These are phyloP conservation scores for Populus deltoides DNA, from an alignment of 345 rosid genomes.

Conservation along the genomic window DNA sequence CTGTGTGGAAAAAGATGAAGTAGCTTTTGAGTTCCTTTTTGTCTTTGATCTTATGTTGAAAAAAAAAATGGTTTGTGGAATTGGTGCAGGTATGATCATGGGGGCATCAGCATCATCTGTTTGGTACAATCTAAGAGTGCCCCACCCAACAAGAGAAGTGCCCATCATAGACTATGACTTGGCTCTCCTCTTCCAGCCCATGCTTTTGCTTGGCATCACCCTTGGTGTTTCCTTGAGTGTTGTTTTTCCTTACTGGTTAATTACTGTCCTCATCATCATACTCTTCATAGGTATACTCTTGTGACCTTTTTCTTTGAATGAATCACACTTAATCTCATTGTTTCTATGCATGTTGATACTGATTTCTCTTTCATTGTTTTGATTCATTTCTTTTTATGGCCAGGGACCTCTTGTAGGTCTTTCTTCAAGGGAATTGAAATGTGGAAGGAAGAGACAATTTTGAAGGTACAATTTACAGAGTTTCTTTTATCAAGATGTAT, in stretches of 20 bases:
- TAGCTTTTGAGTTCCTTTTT: neutral
- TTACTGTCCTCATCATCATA: slow-evolving; percentile 81
- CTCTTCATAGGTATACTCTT: slow-evolving; percentile 60
- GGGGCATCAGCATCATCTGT: slow-evolving; percentile 92
- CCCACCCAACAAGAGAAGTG: slow-evolving; percentile 80
- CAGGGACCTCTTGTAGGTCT: slow-evolving; percentile 86
- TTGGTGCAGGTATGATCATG: slow-evolving; percentile 88
- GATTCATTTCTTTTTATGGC: neutral
- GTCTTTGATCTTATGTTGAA: neutral
- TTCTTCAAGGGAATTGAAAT: slow-evolving; percentile 64
- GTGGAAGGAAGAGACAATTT: slow-evolving; percentile 88
- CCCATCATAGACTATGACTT: slow-evolving; percentile 87
- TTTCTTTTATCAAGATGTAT: neutral
- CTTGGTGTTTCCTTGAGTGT: slow-evolving; percentile 87
- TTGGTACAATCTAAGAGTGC: slow-evolving; percentile 84
- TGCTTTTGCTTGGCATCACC: slow-evolving; percentile 92
- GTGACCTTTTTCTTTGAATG: neutral
- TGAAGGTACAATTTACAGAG: slow-evolving; percentile 42
- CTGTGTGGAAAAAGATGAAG: too few relatives aligned
- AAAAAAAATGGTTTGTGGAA: neutral
- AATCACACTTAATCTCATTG: neutral
- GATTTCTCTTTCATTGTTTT: neutral
- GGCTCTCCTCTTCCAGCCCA: slow-evolving; percentile 89
- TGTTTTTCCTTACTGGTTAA: slow-evolving; percentile 94
- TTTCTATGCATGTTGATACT: neutral